Conservation (phyloP, 306 rosid genomes). For the Cicer cuneatum region DNA sequence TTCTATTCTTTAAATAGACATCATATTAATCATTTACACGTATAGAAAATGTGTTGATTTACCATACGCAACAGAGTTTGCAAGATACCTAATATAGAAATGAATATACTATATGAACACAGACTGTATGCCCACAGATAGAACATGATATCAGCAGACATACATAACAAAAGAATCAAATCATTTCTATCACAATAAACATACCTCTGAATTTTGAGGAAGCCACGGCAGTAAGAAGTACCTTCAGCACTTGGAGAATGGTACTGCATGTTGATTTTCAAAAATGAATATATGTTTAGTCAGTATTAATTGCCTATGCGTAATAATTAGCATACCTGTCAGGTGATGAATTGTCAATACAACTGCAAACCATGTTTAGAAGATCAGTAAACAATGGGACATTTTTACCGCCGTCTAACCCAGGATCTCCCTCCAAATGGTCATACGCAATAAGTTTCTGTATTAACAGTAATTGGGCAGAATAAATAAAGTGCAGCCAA, state of each 20-base stretch:
- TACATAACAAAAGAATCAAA: slow-evolving; percentile 28
- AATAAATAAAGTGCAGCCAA: slow-evolving; percentile 39
- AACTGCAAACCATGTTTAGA: slow-evolving; percentile 82
- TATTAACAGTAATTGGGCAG: slow-evolving; percentile 38
- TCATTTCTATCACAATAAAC: slow-evolving; percentile 35
- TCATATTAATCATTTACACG: slow-evolving; percentile 36
- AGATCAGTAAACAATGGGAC: slow-evolving; percentile 76
- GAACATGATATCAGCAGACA: slow-evolving; percentile 35
- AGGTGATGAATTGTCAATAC: slow-evolving; percentile 90
- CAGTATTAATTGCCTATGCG: slow-evolving; percentile 8
- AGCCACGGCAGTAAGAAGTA: slow-evolving; percentile 97
- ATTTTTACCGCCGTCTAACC: slow-evolving; percentile 91
- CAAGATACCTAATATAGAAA: slow-evolving; percentile 30
- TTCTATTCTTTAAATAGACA: slow-evolving; percentile 31
- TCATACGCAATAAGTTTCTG: slow-evolving; percentile 99
- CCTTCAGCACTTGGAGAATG: slow-evolving; percentile 97
- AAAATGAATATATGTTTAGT: slow-evolving; percentile 42
- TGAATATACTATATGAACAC: slow-evolving; percentile 20
- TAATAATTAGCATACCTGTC: slow-evolving; percentile 75
- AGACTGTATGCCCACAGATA: slow-evolving; percentile 6
- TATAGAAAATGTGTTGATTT: slow-evolving; percentile 18
- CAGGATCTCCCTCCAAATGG: slow-evolving; percentile 99
- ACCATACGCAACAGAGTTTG: slow-evolving; percentile 5
- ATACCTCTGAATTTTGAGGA: slow-evolving; percentile 96
- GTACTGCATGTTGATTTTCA: slow-evolving; percentile 71